Evolutionary conservation across 768 basidiomycete species (phyloP), one percentile per base, ranked within the genome.

Genomic region (Suillus paluster): DNA sequence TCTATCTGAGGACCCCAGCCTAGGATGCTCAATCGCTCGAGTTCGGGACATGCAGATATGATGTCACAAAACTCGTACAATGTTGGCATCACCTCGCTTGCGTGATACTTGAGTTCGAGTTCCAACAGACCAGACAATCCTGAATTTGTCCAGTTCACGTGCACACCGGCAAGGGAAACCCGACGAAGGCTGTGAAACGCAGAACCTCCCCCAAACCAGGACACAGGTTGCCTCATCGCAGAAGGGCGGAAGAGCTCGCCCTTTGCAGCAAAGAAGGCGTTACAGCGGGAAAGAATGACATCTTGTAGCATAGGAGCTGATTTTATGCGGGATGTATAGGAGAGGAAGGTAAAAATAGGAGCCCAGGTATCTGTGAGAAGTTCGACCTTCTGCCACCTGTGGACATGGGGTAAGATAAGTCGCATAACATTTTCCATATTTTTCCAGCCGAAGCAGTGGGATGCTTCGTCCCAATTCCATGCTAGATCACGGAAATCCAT

Each of bases 351-450:
- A 66, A 80, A 82, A 14, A 87, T 81, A 12, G 86, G 86, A 2
- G 77, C 75, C 85, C 86, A 88, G 5, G 84, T 88, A 64, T 88
- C 86, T 1, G 84, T 79, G 53, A 84, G 71, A n/a, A 88, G 74
- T 53, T 83, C 80, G 50, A 87, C 55, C 14, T 62, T 73, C 46
- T 74, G 73, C 84, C 86, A 87, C 54, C 84, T 79, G 23, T 66
- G 52, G 9, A 77, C 78, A 33, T 83, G 81, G 14, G 80, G 77
- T 9, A 83, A 66, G 11, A 87, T 71, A 34, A 82, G 71, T 17
- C 73, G 76, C 61, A 87, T 73, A 39, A 85, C 69, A 15, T 71
- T 64, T 52, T 81, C 76, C 82, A 87, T 83, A 21, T 64, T 77
- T 50, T 77, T 68, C 71, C 75, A 78, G 5, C 61, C 64, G 63